Conservation (phyloP, 106 monocot genomes). For the Dioscorea alata region DNA sequence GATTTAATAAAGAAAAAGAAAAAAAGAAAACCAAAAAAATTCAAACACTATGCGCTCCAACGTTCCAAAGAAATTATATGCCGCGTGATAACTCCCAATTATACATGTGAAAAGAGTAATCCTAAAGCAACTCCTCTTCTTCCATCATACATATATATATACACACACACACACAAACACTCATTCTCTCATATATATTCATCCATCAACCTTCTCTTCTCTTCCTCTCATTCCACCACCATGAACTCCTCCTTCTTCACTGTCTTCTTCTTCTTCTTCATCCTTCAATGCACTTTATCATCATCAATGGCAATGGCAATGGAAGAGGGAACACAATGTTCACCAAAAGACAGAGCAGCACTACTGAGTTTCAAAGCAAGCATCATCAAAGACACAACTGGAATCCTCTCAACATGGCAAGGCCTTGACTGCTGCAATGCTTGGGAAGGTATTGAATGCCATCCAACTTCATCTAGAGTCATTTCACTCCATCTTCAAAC, state of each 20-base stretch:
- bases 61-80: conserved; percentile 14
- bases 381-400: conserved; percentile 59
- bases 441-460: conserved; percentile 76
- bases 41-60: conserved; percentile 33
- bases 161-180: too few species aligned
- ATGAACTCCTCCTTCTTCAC: too few species aligned
- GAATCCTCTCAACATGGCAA: conserved; percentile 63
- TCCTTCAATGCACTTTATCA: neutral
- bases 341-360: conserved; percentile 46
- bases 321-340: conserved; percentile 22
- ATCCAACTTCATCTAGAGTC: conserved; percentile 57
- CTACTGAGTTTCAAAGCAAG: conserved; percentile 68
- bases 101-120: conserved; percentile 21
- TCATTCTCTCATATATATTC: too few species aligned
- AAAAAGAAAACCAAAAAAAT: too few species aligned
- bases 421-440: conserved; percentile 49
- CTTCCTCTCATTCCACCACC: too few species aligned
- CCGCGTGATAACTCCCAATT: conserved; percentile 20
- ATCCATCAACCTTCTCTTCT: too few species aligned
- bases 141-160: too few species aligned
- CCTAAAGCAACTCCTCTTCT: conserved; percentile 3
- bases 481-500: conserved; percentile 44
- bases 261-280: too few species aligned
- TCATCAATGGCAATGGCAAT: neutral
- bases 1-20: too few species aligned